These are phyloP conservation scores for Raphanus raphanistrum DNA, from an alignment of 345 rosid species.

Conservation along the genomic window DNA sequence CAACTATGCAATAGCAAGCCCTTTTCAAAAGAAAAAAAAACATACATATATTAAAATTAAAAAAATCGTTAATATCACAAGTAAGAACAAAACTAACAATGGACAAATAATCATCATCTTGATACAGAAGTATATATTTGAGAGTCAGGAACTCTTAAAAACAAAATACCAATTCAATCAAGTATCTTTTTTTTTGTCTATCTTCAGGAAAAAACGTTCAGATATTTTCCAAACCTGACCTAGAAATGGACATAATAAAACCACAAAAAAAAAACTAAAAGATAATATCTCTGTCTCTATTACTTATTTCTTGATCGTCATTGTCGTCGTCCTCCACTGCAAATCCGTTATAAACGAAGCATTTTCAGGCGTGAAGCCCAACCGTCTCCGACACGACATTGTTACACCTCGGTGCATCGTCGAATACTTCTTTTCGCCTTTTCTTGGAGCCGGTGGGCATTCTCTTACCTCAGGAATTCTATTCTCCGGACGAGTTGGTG, in stretches of 20 bases:
- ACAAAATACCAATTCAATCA: conserved; percentile 10
- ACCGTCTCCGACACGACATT: conserved; percentile 33
- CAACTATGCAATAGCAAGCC: background rate
- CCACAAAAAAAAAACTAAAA: background rate
- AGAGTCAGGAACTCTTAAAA: conserved; percentile 10
- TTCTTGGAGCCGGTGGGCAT: conserved; percentile 42
- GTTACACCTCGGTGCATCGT: conserved; percentile 3
- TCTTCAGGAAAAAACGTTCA: conserved; percentile 29
- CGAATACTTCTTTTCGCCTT: background rate
- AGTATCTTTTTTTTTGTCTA: conserved; percentile 3
- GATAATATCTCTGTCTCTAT: background rate
- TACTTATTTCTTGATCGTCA: conserved; percentile 30
- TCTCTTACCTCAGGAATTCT: conserved; percentile 34
- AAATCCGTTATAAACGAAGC: conserved; percentile 27
- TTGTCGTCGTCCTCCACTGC: conserved; percentile 36
- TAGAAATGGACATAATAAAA: conserved; percentile 13
- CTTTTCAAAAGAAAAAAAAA: background rate
- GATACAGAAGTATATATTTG: conserved; percentile 2
- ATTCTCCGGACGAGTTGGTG: conserved; percentile 41
- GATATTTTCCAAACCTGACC: conserved; percentile 43
- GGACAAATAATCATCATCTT: conserved; percentile 15
- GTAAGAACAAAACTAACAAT: background rate
- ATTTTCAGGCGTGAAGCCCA: conserved; percentile 24
- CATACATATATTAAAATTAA: background rate
- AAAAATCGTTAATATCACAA: background rate